A percentile compares a stretch with the other conserved stretches of the same genome.
These are phyloP conservation scores for Entomortierella beljakovae DNA, from an alignment of 192 early-diverging fungal species.

Conservation along the genomic window DNA sequence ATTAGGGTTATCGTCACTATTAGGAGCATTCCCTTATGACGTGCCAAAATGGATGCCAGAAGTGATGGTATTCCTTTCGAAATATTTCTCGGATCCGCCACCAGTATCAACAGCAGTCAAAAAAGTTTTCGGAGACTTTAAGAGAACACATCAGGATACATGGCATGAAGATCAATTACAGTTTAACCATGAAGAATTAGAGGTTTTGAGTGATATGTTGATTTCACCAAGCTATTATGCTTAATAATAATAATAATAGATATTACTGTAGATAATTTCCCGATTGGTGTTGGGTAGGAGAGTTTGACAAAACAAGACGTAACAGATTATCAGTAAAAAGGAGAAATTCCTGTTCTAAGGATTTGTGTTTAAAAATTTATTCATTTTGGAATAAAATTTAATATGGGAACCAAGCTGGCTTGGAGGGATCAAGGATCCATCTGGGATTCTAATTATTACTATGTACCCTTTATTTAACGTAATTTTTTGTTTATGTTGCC, in stretches of 20 bases:
- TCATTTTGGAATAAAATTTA: too few species aligned
- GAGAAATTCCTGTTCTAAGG: too few species aligned
- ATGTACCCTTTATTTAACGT: too few species aligned
- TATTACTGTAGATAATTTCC: neutral
- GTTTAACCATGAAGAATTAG: conserved; percentile 83
- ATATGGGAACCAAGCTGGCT: too few species aligned
- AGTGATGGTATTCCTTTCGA: conserved; percentile 81
- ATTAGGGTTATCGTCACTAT: conserved; percentile 88
- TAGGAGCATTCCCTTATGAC: conserved; percentile 94
- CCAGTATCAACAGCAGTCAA: conserved; percentile 88
- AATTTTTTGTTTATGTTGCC: too few species aligned
- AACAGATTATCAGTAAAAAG: too few species aligned
- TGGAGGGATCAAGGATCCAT: too few species aligned
- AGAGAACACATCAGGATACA: conserved; percentile 93
- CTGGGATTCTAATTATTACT: too few species aligned
- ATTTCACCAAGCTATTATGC: conserved; percentile 90
- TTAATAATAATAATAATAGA: conserved; percentile 34
- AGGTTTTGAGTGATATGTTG: conserved; percentile 88
- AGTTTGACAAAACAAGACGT: too few species aligned
- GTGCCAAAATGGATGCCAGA: conserved; percentile 93
- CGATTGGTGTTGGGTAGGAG: too few species aligned
- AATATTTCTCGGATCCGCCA: conserved; percentile 84
- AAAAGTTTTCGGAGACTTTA: conserved; percentile 92
- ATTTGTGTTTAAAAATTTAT: too few species aligned
- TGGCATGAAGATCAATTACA: conserved; percentile 90